phyloP scores from a whole-genome alignment of 108 stramenopile genomes.

The Mayamaea pseudoterrestris region DNA sequence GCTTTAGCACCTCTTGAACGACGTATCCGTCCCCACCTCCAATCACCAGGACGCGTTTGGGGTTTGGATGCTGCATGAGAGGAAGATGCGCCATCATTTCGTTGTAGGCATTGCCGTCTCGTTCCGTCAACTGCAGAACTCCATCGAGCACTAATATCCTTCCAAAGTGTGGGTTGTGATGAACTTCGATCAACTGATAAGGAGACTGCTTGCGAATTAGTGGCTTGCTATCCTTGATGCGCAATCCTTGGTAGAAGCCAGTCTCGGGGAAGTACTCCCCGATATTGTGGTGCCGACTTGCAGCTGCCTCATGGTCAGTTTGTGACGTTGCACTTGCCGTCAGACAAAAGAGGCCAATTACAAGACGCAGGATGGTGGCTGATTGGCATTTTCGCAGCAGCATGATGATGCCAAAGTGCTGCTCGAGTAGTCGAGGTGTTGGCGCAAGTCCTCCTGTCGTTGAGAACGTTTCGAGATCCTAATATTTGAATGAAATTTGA shows the following conservation, averaged over 20 bases:
- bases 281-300: too few species aligned
- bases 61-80: conserved; percentile 55
- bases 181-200: conserved; percentile 59
- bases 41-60: conserved; percentile 42
- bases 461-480: too few species aligned
- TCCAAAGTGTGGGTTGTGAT: conserved; percentile 49
- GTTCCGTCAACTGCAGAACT: conserved; percentile 59
- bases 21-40: conserved; percentile 74
- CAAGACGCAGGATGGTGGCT: too few species aligned
- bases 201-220: conserved; percentile 28
- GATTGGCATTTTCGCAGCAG: too few species aligned
- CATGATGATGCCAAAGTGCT: too few species aligned
- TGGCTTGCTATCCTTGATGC: conserved; percentile 17
- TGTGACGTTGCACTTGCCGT: too few species aligned
- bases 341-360: too few species aligned
- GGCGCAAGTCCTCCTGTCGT: too few species aligned
- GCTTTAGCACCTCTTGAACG: conserved; percentile 34
- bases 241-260: conserved; percentile 35
- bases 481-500: too few species aligned
- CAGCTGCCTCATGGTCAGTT: too few species aligned
- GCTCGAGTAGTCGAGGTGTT: too few species aligned
- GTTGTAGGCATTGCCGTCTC: conserved; percentile 70
- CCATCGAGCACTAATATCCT: conserved; percentile 60
- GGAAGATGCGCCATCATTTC: conserved; percentile 82
- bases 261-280: conserved; percentile 21